Evolutionary conservation across 2,329 filamentous ascomycete genomes (phyloP), one percentile per base, ranked within the genome.

Genomic region (Alternaria atra): DNA sequence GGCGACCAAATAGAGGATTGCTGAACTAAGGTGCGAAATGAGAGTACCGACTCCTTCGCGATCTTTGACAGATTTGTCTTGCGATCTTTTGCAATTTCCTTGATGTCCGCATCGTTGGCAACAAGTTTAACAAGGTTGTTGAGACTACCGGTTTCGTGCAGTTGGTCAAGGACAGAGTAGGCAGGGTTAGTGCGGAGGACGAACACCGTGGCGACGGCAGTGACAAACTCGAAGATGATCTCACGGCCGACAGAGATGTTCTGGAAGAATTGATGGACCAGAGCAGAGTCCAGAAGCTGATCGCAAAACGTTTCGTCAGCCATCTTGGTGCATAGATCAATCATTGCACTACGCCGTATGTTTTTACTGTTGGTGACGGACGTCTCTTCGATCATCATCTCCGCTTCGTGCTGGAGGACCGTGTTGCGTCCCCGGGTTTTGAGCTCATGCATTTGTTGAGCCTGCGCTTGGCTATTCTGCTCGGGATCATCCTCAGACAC

Each of bases 241-340:
- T 81, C 85, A 59, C 67, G 77, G 37, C 66, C 66, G 50, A 64
- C 81, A 1, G 83, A 84, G 9, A 91, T 82, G 42, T 86, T 85
- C 44, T 86, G 83, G 53, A 93, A 86, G 15, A 97, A 82, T 30
- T 86, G 86, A 55, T 88, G 85, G 63, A 92, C 91, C 57, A 91
- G 87, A 6, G 88, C 87, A 66, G 92, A 89, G 63, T 93, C 89
- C 20, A 91, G 84, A 69, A 97, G 93, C 63, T 91, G 89, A 17
- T 84, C 83, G 29, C 87, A 81, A 68, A 91, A 93, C 1, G 82
- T 82, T 69, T 89, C 88, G 51, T 89, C 83, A 3, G 79, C 67
- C 58, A 89, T 77, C 65, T 85, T 87, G 27, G 74, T 76, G 52
- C 83, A 83, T n/a, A 89, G 75, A 54, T 88, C 85, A 39, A 87